Evolutionary conservation across 495 filamentous ascomycete species (phyloP).

Genomic region (Penicillium soppii): DNA sequence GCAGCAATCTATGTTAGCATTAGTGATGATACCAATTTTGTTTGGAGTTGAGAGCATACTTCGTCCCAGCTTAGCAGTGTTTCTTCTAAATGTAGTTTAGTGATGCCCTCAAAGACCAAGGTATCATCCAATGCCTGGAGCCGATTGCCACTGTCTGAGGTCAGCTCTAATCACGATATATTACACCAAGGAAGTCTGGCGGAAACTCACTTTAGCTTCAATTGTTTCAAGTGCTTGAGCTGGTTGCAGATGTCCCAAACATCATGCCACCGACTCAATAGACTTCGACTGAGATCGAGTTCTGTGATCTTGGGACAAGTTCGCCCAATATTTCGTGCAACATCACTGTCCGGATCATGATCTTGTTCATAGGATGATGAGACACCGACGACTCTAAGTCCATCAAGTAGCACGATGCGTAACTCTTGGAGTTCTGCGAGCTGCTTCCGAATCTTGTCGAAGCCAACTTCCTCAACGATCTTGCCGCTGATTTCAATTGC

Average conservation of each 20-base stretch:
- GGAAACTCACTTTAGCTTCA: constrained; percentile 69
- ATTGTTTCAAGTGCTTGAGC: constrained; percentile 57
- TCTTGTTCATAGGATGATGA: constrained; percentile 32
- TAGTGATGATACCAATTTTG: neutral
- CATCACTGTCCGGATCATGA: constrained; percentile 25
- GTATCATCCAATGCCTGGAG: constrained; percentile 52
- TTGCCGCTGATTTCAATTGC: constrained; percentile 77
- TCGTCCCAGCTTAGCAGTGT: constrained; percentile 73
- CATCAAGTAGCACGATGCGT: constrained; percentile 78
- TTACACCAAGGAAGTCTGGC: neutral
- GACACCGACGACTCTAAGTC: constrained; percentile 55
- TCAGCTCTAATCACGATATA: constrained; percentile 11
- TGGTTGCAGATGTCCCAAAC: constrained; percentile 68
- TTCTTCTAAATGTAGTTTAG: constrained; percentile 70
- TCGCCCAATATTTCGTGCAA: constrained; percentile 27
- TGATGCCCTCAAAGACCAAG: constrained; percentile 54
- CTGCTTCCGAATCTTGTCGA: constrained; percentile 84
- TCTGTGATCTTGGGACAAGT: constrained; percentile 66
- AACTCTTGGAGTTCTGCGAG: constrained; percentile 76
- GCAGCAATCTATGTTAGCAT: constrained; percentile 34
- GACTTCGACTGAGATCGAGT: constrained; percentile 82
- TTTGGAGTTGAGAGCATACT: constrained; percentile 36
- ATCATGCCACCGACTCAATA: constrained; percentile 65
- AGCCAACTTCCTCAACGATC: constrained; percentile 90
- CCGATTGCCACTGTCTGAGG: constrained; percentile 69